These are phyloP conservation scores for Dactylellina cionopaga DNA, from an alignment of 2,329 filamentous ascomycete genomes.

Conservation along the genomic window DNA sequence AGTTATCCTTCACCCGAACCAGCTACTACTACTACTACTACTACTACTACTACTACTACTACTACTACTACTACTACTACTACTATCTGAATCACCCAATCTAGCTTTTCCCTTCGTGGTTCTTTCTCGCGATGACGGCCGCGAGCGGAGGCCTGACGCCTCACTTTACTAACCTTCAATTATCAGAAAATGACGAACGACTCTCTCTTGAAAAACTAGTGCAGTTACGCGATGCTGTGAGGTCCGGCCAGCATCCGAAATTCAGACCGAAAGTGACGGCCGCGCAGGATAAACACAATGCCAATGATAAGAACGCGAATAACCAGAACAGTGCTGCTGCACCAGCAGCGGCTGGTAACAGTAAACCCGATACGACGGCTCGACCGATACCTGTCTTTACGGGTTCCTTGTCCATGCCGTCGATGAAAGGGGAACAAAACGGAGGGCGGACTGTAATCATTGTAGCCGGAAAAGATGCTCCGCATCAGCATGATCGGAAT, in stretches of 20 bases:
- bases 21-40: too few relatives aligned
- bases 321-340: conserved; percentile 31
- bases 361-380: conserved; percentile 16
- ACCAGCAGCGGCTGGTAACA: neutral
- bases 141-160: conserved; percentile 20
- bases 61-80: too few relatives aligned
- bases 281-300: neutral
- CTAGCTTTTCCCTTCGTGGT: too few relatives aligned
- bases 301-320: conserved; percentile 9
- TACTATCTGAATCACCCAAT: too few relatives aligned
- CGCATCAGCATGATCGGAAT: conserved; percentile 13
- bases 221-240: conserved; percentile 29
- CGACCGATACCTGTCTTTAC: conserved; percentile 49
- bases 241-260: conserved; percentile 36
- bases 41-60: too few relatives aligned
- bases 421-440: conserved; percentile 29
- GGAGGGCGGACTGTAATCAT: conserved; percentile 43
- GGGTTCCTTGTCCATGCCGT: conserved; percentile 7
- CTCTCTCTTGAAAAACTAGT: conserved; percentile 36
- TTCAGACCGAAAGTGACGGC: conserved; percentile 18
- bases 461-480: conserved; percentile 38
- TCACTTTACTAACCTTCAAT: conserved; percentile 31
- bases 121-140: conserved; percentile 30
- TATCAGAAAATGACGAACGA: conserved; percentile 41
- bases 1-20: too few relatives aligned